A percentile compares a stretch with the other conserved stretches of the same genome.
phyloP scores from a whole-genome alignment of 768 basidiomycete genomes.

The Pulveroboletus sp. region DNA sequence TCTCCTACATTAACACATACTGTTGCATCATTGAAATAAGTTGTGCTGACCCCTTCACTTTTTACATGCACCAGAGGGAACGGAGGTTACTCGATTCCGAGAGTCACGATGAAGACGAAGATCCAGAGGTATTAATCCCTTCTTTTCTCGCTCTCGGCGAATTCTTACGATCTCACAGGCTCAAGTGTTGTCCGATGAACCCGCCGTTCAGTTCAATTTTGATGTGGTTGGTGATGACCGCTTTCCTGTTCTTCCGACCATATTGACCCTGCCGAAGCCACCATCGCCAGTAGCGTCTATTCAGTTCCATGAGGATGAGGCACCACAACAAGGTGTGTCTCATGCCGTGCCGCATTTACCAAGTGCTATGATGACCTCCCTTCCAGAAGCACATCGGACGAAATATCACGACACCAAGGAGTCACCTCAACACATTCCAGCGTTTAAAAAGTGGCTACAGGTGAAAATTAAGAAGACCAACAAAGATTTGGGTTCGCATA shows the following conservation, averaged over 20 bases:
- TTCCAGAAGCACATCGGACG: not conserved
- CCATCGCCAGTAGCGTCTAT: not conserved
- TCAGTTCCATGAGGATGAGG: not conserved
- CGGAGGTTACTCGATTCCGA: not conserved
- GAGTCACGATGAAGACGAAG: not conserved
- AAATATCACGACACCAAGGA: not conserved
- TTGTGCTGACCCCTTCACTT: not conserved
- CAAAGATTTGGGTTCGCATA: not conserved
- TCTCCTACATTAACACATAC: too few species aligned
- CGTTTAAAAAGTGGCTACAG: not conserved
- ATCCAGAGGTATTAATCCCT: not conserved
- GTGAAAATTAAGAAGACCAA: not conserved
- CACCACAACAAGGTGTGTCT: not conserved
- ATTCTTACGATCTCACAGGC: not conserved
- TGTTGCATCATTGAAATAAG: too few species aligned
- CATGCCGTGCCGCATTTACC: not conserved
- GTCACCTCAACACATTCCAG: not conserved
- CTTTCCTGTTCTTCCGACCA: not conserved
- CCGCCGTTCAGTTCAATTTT: not conserved
- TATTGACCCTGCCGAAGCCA: not conserved
- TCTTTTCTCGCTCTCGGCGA: too few species aligned
- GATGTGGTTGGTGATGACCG: not conserved
- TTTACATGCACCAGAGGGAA: not conserved
- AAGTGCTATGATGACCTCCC: not conserved
- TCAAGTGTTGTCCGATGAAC: not conserved